phyloP scores from a whole-genome alignment of 2,329 filamentous ascomycete species.

The Cercospora zeae-maydis region DNA sequence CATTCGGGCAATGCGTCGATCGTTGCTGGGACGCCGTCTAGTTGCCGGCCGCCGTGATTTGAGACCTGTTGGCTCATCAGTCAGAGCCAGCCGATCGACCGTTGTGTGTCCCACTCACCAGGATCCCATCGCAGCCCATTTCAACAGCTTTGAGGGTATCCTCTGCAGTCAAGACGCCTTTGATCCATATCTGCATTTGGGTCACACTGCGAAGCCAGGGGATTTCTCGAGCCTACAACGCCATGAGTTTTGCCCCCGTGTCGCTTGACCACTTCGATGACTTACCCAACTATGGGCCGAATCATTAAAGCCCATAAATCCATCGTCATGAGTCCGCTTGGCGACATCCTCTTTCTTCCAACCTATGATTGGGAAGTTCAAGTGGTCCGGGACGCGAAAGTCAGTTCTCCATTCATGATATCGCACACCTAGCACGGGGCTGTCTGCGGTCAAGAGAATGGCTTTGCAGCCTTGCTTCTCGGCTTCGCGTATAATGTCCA shows the following conservation, averaged over 20 bases:
- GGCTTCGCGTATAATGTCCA: constrained; percentile 35
- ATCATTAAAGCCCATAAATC: constrained; percentile 31
- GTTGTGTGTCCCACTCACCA: constrained; percentile 28
- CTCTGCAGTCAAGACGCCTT: constrained; percentile 40
- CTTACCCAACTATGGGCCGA: constrained; percentile 30
- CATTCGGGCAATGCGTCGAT: constrained; percentile 49
- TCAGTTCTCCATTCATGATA: constrained; percentile 54
- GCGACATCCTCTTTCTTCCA: constrained; percentile 27
- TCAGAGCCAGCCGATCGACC: background rate
- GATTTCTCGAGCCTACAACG: constrained; percentile 37
- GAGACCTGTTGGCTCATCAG: constrained; percentile 7
- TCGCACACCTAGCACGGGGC: constrained; percentile 52
- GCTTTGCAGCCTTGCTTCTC: constrained; percentile 49
- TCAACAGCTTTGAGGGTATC: constrained; percentile 46
- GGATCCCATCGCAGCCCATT: constrained; percentile 40
- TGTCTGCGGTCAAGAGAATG: constrained; percentile 55
- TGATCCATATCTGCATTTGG: constrained; percentile 49
- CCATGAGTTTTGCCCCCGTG: background rate
- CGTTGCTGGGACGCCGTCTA: constrained; percentile 54
- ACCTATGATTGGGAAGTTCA: constrained; percentile 28
- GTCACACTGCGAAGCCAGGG: constrained; percentile 49
- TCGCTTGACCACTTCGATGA: background rate
- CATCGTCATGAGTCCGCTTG: constrained; percentile 31
- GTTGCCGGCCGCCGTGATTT: constrained; percentile 57
- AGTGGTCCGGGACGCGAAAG: constrained; percentile 39